Conservation (phyloP, 1,139 yeast genomes). For the Pichia sorboxylosa region DNA sequence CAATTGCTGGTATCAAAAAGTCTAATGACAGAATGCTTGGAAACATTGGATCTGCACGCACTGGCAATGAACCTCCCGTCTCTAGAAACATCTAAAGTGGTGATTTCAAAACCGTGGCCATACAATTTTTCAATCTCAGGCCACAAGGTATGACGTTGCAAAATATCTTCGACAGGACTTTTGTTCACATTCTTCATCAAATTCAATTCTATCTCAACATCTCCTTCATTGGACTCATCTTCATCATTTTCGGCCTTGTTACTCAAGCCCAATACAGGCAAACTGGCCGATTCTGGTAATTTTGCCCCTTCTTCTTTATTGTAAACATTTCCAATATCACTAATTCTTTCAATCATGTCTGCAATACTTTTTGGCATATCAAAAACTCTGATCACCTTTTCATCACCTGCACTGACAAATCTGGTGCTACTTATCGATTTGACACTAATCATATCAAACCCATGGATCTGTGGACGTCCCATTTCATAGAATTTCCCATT, state of each 20-base stretch:
- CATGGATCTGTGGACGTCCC: slow-evolving; percentile 96
- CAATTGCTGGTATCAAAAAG: slow-evolving; percentile 56
- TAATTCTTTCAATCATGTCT: slow-evolving; percentile 41
- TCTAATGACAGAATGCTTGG: slow-evolving; percentile 77
- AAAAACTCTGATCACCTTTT: slow-evolving; percentile 80
- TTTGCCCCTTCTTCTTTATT: slow-evolving; percentile 26
- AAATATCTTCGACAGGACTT: slow-evolving; percentile 81
- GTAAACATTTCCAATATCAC: slow-evolving; percentile 17
- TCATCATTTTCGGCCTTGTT: slow-evolving; percentile 64
- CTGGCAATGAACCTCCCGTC: slow-evolving; percentile 63
- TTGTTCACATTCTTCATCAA: slow-evolving; percentile 32
- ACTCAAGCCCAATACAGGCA: slow-evolving; percentile 89
- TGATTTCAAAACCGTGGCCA: slow-evolving; percentile 95
- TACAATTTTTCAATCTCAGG: slow-evolving; percentile 91
- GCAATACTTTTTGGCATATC: slow-evolving; percentile 81
- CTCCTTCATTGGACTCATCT: slow-evolving; percentile 29
- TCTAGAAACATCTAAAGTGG: slow-evolving; percentile 63
- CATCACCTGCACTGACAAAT: slow-evolving; percentile 94
- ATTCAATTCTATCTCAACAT: slow-evolving; percentile 30
- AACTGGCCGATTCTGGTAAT: slow-evolving; percentile 71
- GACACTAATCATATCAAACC: slow-evolving; percentile 90
- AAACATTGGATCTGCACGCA: slow-evolving; percentile 81
- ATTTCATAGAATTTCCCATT: slow-evolving; percentile 70
- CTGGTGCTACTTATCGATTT: slow-evolving; percentile 46
- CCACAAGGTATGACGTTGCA: slow-evolving; percentile 86